These are phyloP conservation scores for Solanum chilense DNA, from an alignment of 257 asterid genomes.

Conservation along the genomic window DNA sequence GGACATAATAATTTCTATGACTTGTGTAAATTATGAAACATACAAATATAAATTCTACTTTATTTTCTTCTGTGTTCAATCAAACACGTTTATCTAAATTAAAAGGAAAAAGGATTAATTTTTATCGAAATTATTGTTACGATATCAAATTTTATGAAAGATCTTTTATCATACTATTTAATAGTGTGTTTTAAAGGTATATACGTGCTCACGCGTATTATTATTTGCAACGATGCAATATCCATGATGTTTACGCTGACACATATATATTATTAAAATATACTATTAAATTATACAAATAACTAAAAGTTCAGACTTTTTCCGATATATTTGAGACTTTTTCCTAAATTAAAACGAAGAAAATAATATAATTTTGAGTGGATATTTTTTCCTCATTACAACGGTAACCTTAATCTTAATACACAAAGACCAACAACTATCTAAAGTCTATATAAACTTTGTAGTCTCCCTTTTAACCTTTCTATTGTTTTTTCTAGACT, in stretches of 20 bases:
- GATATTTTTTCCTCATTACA: background rate
- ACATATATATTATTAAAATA: too few relatives aligned
- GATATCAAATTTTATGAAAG: too few relatives aligned
- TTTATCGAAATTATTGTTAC: too few relatives aligned
- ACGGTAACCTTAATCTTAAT: background rate
- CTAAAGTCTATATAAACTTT: background rate
- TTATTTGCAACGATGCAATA: too few relatives aligned
- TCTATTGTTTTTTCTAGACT: background rate
- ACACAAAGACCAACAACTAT: background rate
- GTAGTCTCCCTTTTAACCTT: background rate
- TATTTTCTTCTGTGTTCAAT: background rate
- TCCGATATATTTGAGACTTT: too few relatives aligned
- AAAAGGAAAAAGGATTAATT: too few relatives aligned
- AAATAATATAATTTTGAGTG: background rate
- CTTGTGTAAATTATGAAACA: background rate
- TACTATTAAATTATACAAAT: fast-evolving
- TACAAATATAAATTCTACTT: background rate
- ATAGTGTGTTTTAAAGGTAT: too few relatives aligned
- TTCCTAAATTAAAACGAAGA: too few relatives aligned
- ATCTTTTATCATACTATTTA: too few relatives aligned
- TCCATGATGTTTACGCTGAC: too few relatives aligned
- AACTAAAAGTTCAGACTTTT: too few relatives aligned
- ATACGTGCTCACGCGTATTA: too few relatives aligned
- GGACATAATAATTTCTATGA: background rate
- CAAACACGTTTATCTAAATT: background rate